Evolutionary conservation across 2,329 filamentous ascomycete species (phyloP), one percentile per base, ranked within the genome.

Genomic region (Penicillium sp.): DNA sequence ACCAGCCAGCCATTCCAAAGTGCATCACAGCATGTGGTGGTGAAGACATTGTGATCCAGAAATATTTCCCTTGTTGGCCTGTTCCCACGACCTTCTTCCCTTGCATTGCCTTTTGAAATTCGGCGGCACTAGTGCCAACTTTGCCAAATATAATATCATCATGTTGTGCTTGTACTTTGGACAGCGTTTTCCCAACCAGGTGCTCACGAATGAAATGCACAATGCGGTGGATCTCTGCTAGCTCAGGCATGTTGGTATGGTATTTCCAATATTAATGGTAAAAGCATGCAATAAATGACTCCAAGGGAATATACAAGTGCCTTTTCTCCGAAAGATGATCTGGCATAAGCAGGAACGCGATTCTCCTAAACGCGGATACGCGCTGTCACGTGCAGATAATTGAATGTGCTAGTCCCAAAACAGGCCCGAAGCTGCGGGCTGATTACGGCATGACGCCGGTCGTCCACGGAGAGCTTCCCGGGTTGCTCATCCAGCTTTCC

Each of bases 21-120:
- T 96, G 92, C 86, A 96, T 91, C 31, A 97, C 85, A 0, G 90
- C 85, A 75, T 97, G 94, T 1, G 93, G 93, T 12, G 91, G 84
- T 10, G 84, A 82, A 27, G 84, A 83, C 84, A 90, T 89, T 38
- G 91, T 87, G 23, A 97, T 81, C 81, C 94, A 99, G 74, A 99
- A 97, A 72, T 97, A 97, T 82, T 97, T 99, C 10, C 94, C 94
- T 73, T 97, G 94, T 59, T 89, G 91, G 4, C 89, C 90, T 4
- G 89, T 90, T 54, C 82, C 83, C 41, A 83, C 67, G 33, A 89
- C 86, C 69, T 86, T 91, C 69, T 89, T 93, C 5, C 91, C 91
- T 4, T 82, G 82, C 69, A 97, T 80, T 1, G 89, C 86, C 54
- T 85, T 82, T 66, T 90, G 81, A 62, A 99, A 92, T 31, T 88